A percentile compares a stretch with the other conserved stretches of the same genome.
Conservation (phyloP, 2,329 filamentous ascomycete genomes). For the Sarocladium oryzae region DNA sequence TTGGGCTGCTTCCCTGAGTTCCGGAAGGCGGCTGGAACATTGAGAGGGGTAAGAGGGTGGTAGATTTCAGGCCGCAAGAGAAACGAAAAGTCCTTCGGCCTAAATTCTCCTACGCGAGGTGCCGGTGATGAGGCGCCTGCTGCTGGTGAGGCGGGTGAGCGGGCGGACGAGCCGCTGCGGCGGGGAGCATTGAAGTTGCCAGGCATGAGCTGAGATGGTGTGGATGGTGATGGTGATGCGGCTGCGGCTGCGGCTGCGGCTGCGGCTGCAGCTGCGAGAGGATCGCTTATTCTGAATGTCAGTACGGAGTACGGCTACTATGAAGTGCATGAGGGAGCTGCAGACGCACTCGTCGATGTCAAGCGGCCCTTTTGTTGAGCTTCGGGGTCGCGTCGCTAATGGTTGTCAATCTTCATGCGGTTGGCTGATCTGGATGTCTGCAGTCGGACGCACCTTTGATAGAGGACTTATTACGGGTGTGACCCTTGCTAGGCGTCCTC, state of each 20-base stretch:
- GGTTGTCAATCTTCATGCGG: not conserved
- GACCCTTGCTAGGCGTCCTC: constrained; percentile 23
- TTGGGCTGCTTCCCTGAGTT: constrained; percentile 58
- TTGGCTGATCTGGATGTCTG: not conserved
- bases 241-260: constrained; percentile 20
- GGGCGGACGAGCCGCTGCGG: not conserved
- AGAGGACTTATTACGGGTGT: constrained; percentile 30
- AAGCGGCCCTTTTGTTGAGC: constrained; percentile 71
- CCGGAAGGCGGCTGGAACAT: constrained; percentile 60
- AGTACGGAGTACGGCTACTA: not conserved
- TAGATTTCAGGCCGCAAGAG: constrained; percentile 76
- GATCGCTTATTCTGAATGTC: constrained; percentile 18
- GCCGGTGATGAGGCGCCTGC: constrained; percentile 19
- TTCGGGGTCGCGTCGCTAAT: constrained; percentile 50
- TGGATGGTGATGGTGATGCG: constrained; percentile 20
- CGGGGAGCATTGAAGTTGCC: constrained; percentile 13
- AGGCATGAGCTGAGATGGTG: constrained; percentile 10
- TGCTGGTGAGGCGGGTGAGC: constrained; percentile 17
- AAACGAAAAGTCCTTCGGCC: constrained; percentile 67
- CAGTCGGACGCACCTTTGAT: constrained; percentile 25
- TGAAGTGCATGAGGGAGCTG: too few species aligned
- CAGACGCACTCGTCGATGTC: constrained; percentile 64
- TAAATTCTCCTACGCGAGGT: constrained; percentile 23
- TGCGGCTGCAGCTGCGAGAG: constrained; percentile 21
- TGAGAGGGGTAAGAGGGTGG: constrained; percentile 65